These are phyloP conservation scores for Dendrocalamus latiflorus DNA, from an alignment of 202 grass and related monocot genomes.

Conservation along the genomic window DNA sequence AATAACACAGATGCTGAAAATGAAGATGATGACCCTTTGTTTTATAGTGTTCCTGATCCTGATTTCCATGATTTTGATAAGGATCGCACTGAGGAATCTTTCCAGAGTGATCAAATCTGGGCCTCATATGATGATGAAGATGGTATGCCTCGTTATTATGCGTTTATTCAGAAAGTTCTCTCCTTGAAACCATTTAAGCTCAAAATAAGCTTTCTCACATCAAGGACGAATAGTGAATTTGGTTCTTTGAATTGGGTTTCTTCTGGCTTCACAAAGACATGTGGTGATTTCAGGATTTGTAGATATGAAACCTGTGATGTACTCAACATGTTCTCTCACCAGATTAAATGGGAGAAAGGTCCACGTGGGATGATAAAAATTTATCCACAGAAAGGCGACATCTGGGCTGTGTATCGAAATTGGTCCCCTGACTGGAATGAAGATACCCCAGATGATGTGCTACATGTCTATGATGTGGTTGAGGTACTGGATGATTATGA, in stretches of 20 bases:
- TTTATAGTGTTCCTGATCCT: slow-evolving; percentile 66
- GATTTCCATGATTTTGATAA: slow-evolving; percentile 91
- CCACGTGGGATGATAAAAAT: slow-evolving; percentile 55
- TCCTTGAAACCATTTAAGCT: slow-evolving; percentile 67
- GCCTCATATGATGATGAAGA: slow-evolving; percentile 86
- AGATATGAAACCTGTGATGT: slow-evolving; percentile 59
- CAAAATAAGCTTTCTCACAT: slow-evolving; percentile 63
- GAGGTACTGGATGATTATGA: slow-evolving; percentile 61
- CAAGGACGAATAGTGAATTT: slow-evolving; percentile 64
- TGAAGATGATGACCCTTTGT: slow-evolving; percentile 31
- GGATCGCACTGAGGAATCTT: slow-evolving; percentile 56
- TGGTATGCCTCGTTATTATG: slow-evolving; percentile 85
- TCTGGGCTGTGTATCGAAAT: slow-evolving; percentile 77
- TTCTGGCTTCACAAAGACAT: slow-evolving; percentile 74
- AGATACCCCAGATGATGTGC: slow-evolving; percentile 55
- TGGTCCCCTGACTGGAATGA: slow-evolving; percentile 68
- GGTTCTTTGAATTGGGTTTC: slow-evolving; percentile 70
- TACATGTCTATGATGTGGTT: slow-evolving; percentile 66
- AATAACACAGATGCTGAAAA: slow-evolving; percentile 31
- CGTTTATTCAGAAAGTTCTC: slow-evolving; percentile 67
- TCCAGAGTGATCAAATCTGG: slow-evolving; percentile 75
- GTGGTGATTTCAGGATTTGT: slow-evolving; percentile 62
- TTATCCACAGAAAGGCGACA: slow-evolving; percentile 74
- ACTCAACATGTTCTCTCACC: slow-evolving; percentile 80
- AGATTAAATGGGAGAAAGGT: slow-evolving; percentile 80